These are phyloP conservation scores for Lachnellula suecica DNA, from an alignment of 2,329 filamentous ascomycete genomes.

Conservation along the genomic window DNA sequence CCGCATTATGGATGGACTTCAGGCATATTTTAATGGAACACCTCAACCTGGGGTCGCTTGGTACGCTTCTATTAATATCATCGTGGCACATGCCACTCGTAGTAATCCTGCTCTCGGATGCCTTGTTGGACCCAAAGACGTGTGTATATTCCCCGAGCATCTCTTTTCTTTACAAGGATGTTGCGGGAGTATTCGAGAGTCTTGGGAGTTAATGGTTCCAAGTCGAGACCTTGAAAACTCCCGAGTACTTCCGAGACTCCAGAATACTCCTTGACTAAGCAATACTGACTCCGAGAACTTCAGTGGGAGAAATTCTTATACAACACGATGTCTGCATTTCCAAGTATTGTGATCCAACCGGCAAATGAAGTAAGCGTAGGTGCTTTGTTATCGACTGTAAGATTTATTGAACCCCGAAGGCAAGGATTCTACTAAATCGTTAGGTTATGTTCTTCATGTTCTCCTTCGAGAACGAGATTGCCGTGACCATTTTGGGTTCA, in stretches of 20 bases:
- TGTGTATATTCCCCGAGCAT: too few relatives aligned
- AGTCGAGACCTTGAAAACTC: too few relatives aligned
- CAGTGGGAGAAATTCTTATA: slow-evolving; percentile 11
- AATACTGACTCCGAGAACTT: too few relatives aligned
- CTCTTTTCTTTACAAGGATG: too few relatives aligned
- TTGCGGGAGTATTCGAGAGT: too few relatives aligned
- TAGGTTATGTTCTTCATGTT: slow-evolving; percentile 16
- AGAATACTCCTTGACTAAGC: too few relatives aligned
- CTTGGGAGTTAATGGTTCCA: too few relatives aligned
- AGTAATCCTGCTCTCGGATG: not conserved
- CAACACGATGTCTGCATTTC: slow-evolving; percentile 12
- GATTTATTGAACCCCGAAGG: not conserved
- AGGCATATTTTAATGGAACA: slow-evolving; percentile 8
- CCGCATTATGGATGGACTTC: slow-evolving; percentile 6
- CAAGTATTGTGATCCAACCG: slow-evolving; percentile 9
- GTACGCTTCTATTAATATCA: slow-evolving; percentile 15
- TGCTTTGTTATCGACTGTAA: slow-evolving; percentile 10
- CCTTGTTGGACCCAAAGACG: not conserved
- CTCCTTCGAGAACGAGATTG: slow-evolving; percentile 8
- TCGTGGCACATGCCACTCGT: slow-evolving; percentile 10
- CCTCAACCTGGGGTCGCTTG: slow-evolving; percentile 1
- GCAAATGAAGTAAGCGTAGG: slow-evolving; percentile 8
- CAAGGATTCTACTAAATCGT: not conserved
- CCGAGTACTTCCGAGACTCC: too few relatives aligned
- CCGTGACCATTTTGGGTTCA: slow-evolving; percentile 7